phyloP scores from a whole-genome alignment of 208 protist species.

The Crithidia expoeki region DNA sequence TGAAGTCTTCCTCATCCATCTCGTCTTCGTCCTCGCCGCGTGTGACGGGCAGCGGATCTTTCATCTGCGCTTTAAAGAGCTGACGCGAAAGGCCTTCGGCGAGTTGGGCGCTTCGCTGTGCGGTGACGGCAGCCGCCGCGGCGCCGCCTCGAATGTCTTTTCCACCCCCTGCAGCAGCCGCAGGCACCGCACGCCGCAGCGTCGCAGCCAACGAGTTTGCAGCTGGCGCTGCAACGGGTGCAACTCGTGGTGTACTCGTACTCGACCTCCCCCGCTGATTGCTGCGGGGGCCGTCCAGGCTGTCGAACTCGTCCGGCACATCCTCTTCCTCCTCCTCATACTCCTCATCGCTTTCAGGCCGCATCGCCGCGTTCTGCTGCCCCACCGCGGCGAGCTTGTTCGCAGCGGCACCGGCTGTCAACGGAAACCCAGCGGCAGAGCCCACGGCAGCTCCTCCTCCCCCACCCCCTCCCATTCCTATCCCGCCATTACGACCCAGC shows the following conservation, averaged over 20 bases:
- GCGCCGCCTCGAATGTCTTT: not conserved
- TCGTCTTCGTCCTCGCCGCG: slow-evolving; percentile 46
- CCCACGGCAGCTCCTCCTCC: not conserved
- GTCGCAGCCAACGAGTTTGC: slow-evolving; percentile 4
- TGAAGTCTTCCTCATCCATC: slow-evolving; percentile 49
- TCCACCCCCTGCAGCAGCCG: not conserved
- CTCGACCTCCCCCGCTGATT: not conserved
- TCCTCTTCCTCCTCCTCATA: slow-evolving; percentile 40
- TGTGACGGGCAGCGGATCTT: not conserved
- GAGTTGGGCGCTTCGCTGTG: slow-evolving; percentile 26
- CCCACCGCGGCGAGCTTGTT: slow-evolving; percentile 18
- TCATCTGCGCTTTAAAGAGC: slow-evolving; percentile 48
- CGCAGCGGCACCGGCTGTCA: slow-evolving; percentile 16
- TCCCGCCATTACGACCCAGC: too few species aligned
- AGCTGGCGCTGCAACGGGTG: not conserved
- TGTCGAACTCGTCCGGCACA: slow-evolving; percentile 18
- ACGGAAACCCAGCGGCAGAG: not conserved
- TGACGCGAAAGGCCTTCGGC: slow-evolving; percentile 41
- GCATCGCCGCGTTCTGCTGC: slow-evolving; percentile 11
- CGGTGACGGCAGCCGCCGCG: not conserved
- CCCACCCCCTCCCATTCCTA: not conserved
- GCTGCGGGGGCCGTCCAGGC: not conserved
- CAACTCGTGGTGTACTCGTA: not conserved
- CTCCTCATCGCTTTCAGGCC: slow-evolving; percentile 11
- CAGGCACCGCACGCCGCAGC: not conserved